These are phyloP conservation scores for Polytolypa hystricis DNA, from an alignment of 2,329 filamentous ascomycete genomes.

Conservation along the genomic window DNA sequence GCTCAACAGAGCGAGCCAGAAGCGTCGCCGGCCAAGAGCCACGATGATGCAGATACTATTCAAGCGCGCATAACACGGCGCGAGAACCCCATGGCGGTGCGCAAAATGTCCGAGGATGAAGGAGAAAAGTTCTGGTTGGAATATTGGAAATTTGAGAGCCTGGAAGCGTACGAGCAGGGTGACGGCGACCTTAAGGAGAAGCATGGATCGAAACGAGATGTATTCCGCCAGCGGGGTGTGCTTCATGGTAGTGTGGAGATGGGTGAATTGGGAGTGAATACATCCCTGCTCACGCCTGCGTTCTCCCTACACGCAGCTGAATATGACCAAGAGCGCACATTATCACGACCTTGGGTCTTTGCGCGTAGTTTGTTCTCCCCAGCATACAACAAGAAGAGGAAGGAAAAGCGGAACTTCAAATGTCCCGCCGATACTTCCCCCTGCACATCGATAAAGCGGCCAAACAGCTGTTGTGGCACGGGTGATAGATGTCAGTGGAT, in stretches of 20 bases:
- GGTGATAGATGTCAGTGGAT: constrained; percentile 45
- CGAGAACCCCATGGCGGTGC: constrained; percentile 21
- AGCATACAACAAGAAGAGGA: too few species aligned
- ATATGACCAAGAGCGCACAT: neutral
- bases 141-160: constrained; percentile 34
- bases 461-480: constrained; percentile 47
- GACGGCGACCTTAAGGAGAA: too few species aligned
- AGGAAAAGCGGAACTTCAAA: constrained; percentile 42
- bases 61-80: constrained; percentile 21
- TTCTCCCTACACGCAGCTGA: constrained; percentile 14
- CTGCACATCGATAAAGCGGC: constrained; percentile 44
- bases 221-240: neutral
- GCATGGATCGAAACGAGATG: too few species aligned
- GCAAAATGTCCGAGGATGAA: constrained; percentile 36
- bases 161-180: constrained; percentile 11
- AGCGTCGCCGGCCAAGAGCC: neutral
- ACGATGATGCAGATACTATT: constrained; percentile 14
- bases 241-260: too few species aligned
- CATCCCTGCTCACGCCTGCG: constrained; percentile 12
- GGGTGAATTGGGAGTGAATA: constrained; percentile 7
- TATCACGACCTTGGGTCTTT: neutral
- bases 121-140: constrained; percentile 39
- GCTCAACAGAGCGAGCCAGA: neutral
- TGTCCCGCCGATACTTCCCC: constrained; percentile 45
- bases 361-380: neutral